Conservation (phyloP, 192 early-diverging fungal genomes). For the Gamsiella multidivaricata region DNA sequence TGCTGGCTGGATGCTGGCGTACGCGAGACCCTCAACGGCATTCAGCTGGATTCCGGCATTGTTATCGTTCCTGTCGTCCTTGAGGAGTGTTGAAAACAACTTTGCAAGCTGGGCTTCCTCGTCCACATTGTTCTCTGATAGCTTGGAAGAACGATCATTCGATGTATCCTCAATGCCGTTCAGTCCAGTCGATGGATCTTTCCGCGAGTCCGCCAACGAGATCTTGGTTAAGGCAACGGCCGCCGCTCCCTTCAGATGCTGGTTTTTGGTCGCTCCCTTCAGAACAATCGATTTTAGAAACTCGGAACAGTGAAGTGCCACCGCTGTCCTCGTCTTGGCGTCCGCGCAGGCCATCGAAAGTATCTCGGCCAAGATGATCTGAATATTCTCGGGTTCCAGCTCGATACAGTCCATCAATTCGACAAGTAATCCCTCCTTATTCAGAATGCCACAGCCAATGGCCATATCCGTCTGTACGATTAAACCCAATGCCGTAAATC, state of each 20-base stretch:
- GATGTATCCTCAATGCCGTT: slow-evolving; percentile 31
- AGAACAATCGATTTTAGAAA: slow-evolving; percentile 62
- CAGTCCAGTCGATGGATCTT: slow-evolving; percentile 30
- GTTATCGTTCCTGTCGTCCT: slow-evolving; percentile 46
- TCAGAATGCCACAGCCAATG: slow-evolving; percentile 68
- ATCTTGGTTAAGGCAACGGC: slow-evolving; percentile 74
- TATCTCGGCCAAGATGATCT: slow-evolving; percentile 71
- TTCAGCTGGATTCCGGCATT: slow-evolving; percentile 54
- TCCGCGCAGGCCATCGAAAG: slow-evolving; percentile 71
- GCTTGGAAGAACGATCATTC: slow-evolving; percentile 33
- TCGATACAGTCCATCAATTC: slow-evolving; percentile 86
- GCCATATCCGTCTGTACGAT: slow-evolving; percentile 76
- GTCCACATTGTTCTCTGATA: slow-evolving; percentile 41
- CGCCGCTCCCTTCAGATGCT: slow-evolving; percentile 64
- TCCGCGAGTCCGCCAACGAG: slow-evolving; percentile 52
- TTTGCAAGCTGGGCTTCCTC: slow-evolving; percentile 59
- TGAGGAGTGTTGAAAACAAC: slow-evolving; percentile 66
- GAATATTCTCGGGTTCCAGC: slow-evolving; percentile 73
- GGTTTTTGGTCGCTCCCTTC: slow-evolving; percentile 43
- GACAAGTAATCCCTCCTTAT: slow-evolving; percentile 69
- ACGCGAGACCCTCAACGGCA: slow-evolving; percentile 86
- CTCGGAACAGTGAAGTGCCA: slow-evolving; percentile 62
- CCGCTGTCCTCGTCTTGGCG: slow-evolving; percentile 65
- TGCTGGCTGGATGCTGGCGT: slow-evolving; percentile 73
- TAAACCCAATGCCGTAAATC: slow-evolving; percentile 65